These are phyloP conservation scores for Rhodotorula paludigena DNA, from an alignment of 768 basidiomycete genomes.

Conservation along the genomic window DNA sequence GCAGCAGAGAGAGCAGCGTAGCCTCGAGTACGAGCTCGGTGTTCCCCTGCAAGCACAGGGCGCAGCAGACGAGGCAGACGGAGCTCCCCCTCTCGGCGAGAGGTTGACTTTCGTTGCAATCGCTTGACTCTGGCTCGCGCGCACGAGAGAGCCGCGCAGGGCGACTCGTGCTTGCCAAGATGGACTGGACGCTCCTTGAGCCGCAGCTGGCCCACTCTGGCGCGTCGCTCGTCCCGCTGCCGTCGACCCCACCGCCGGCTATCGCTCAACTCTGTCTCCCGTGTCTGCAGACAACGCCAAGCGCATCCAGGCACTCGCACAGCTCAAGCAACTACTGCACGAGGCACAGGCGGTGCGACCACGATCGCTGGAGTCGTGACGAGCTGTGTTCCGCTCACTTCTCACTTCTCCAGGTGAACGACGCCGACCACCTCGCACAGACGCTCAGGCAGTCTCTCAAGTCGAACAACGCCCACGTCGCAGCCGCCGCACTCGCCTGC, in stretches of 20 bases:
- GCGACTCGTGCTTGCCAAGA: background rate
- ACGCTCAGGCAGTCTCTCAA: slow-evolving; percentile 70
- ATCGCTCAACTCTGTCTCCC: slow-evolving; percentile 7
- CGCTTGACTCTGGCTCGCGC: too few relatives aligned
- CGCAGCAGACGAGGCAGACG: too few relatives aligned
- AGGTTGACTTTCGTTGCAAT: background rate
- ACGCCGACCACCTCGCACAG: slow-evolving; percentile 65
- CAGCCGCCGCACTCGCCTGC: slow-evolving; percentile 67
- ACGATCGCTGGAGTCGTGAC: too few relatives aligned
- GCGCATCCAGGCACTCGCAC: slow-evolving; percentile 12
- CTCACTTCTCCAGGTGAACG: slow-evolving; percentile 56
- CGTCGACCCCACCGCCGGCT: background rate
- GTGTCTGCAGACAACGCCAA: slow-evolving; percentile 28
- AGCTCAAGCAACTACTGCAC: background rate
- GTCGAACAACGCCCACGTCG: slow-evolving; percentile 74
- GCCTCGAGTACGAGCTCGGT: too few relatives aligned
- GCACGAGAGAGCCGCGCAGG: too few relatives aligned
- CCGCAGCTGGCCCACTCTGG: slow-evolving; percentile 6
- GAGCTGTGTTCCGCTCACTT: too few relatives aligned
- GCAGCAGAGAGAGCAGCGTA: too few relatives aligned
- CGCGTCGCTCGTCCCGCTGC: background rate
- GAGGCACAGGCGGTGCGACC: too few relatives aligned
- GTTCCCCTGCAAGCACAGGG: too few relatives aligned
- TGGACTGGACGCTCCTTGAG: slow-evolving; percentile 4
- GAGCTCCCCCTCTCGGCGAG: background rate